Evolutionary conservation across 345 rosid genomes (phyloP).

Genomic region (Gossypium mustelinum): DNA sequence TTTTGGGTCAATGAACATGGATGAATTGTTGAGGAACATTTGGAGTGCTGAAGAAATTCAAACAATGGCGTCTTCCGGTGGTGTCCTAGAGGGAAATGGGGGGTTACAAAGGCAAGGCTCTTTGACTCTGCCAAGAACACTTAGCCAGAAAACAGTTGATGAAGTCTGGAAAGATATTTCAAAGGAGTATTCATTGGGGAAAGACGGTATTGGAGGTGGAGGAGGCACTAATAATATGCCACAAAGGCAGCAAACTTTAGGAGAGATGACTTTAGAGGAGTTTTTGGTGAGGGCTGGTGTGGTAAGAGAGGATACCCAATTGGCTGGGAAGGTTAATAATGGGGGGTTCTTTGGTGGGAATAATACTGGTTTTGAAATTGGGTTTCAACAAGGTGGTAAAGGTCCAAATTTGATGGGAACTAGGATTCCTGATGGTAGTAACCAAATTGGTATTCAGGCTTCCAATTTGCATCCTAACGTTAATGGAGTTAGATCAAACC

Average conservation of each 20-base stretch:
- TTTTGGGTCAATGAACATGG: conserved; percentile 99
- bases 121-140: conserved; percentile 72
- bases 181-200: conserved; percentile 43
- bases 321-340: conserved; percentile 34
- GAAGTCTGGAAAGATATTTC: conserved; percentile 83
- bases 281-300: conserved; percentile 81
- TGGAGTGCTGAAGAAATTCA: conserved; percentile 81
- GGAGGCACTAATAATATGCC: conserved; percentile 35
- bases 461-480: conserved; percentile 61
- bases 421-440: conserved; percentile 26
- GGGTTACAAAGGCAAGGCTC: conserved; percentile 89
- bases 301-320: conserved; percentile 68
- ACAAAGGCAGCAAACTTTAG: conserved; percentile 81
- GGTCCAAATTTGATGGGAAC: conserved; percentile 34
- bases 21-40: conserved; percentile 72
- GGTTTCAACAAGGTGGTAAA: conserved; percentile 41
- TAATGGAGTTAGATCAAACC: conserved; percentile 49
- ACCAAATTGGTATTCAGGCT: conserved; percentile 44
- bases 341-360: conserved; percentile 48
- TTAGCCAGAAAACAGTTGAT: conserved; percentile 88
- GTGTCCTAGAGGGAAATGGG: conserved; percentile 27
- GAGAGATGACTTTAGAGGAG: conserved; percentile 95
- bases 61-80: conserved; percentile 33
- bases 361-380: conserved; percentile 41
- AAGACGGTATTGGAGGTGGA: conserved; percentile 26